Base-by-base conservation (phyloP, 2,329 filamentous ascomycete species). In the Rugonectria rugulosa region DNA sequence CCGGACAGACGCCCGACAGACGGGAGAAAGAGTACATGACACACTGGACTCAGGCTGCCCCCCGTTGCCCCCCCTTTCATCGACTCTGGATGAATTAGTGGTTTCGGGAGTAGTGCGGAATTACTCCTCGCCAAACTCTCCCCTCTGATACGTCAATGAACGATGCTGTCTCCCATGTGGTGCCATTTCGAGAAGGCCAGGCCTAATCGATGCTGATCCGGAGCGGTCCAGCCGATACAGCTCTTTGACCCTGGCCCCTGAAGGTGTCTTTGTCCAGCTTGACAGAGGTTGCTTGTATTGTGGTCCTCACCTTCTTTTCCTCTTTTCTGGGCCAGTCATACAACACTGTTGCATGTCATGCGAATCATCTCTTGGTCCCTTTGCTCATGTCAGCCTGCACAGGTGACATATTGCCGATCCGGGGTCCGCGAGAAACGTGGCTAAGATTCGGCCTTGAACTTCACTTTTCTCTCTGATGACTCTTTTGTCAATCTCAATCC, bases 331-430 rank as follows among this genome's bases (percentile, higher is more conserved):
- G 12, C 29, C 29, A 32, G 11, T 32, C 11, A 32, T 14, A 32
- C 10, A 32, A 32, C 5, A 32, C 29, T 14, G 29, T 32, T n/a
- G n/a, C n/a, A n/a, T n/a, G n/a, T n/a, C n/a, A n/a, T n/a, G n/a
- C n/a, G n/a, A n/a, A n/a, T 32, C n/a, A 11, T 14, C 11, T 34
- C 17, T 12, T n/a, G 17, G n/a, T 40, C 6, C 15, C 14, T 29
- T 24, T 42, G 19, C 6, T 27, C 17, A 11, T 41, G 26, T 20
- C 36, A 36, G 23, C 53, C 62, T 52, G 36, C 40, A 55, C 46
- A 43, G 50, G 60, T n/a, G n/a, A n/a, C n/a, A 49, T 37, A 65
- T 34, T 44, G 60, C 62, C 57, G 62, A 65, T 63, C 62, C 20
- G 54, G 62, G 53, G 60, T 44, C 27, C 7, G n/a, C 36, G 17